Conservation (phyloP, 306 rosid species). For the Nissolia schottii region DNA sequence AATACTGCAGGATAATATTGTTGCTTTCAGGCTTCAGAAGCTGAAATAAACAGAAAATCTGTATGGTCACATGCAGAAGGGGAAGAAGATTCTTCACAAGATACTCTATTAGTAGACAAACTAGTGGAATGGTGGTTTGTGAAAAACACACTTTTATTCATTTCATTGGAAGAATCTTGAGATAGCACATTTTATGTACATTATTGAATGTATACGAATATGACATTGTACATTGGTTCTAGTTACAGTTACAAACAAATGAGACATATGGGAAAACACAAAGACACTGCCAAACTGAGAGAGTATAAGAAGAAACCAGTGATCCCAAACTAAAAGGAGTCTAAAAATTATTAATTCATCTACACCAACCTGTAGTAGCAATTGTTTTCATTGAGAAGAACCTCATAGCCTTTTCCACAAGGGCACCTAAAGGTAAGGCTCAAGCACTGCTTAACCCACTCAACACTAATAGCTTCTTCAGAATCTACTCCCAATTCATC, state of each 20-base stretch:
- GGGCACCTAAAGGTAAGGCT: constrained; percentile 49
- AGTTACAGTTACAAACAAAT: not conserved
- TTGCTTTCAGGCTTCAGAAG: too few relatives aligned
- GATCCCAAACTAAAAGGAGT: not conserved
- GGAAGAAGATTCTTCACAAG: not conserved
- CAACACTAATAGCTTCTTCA: constrained; percentile 52
- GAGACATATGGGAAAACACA: not conserved
- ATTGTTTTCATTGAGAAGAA: constrained; percentile 41
- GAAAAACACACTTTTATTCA: not conserved
- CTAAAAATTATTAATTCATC: not conserved
- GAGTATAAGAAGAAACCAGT: not conserved
- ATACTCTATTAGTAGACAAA: not conserved
- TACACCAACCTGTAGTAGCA: constrained; percentile 62
- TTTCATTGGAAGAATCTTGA: not conserved
- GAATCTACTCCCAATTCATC: constrained; percentile 18
- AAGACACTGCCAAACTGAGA: not conserved
- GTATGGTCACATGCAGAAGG: too few relatives aligned
- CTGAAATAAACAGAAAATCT: too few relatives aligned
- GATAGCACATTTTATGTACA: constrained; percentile 2
- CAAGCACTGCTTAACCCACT: constrained; percentile 39
- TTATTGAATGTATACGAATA: not conserved
- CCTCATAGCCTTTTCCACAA: constrained; percentile 52
- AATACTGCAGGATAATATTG: not conserved
- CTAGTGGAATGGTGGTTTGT: not conserved
- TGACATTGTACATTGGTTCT: constrained; percentile 1